Evolutionary conservation across 129 eudicot genomes (phyloP).

Genomic region (Chrysanthemum makinoi): DNA sequence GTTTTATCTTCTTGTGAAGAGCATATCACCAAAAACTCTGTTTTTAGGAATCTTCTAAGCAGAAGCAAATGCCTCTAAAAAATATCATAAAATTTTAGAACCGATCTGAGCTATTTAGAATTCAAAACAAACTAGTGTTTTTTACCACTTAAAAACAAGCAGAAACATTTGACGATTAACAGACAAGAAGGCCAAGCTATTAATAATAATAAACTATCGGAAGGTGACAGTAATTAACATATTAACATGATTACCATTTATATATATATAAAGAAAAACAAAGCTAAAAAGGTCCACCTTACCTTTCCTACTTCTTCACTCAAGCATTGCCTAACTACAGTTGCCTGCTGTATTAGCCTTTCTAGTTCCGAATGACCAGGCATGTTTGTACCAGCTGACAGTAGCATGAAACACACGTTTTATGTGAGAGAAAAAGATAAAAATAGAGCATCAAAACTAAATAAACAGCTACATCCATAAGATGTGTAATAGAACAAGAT

Average conservation of each 20-base stretch:
- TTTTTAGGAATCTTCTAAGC: no score
- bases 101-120: no score
- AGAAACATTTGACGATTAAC: no score
- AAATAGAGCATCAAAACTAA: neutral
- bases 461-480: neutral
- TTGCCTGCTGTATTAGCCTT: conserved; percentile 82
- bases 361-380: conserved; percentile 81
- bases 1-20: no score
- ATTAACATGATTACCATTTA: neutral
- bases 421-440: neutral
- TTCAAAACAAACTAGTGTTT: no score
- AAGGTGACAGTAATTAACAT: conserved; percentile 4
- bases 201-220: neutral
- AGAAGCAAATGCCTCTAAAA: no score
- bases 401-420: conserved; percentile 18
- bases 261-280: neutral
- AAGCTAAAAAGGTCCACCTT: conserved; percentile 9
- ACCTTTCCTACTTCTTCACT: conserved; percentile 84
- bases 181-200: neutral
- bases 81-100: no score
- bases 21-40: no score
- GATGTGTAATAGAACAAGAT: neutral
- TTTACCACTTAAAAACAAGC: no score
- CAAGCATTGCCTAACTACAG: conserved; percentile 73
- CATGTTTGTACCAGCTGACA: conserved; percentile 49